These are phyloP conservation scores for Adansonia digitata DNA, from an alignment of 345 rosid genomes.

Conservation along the genomic window DNA sequence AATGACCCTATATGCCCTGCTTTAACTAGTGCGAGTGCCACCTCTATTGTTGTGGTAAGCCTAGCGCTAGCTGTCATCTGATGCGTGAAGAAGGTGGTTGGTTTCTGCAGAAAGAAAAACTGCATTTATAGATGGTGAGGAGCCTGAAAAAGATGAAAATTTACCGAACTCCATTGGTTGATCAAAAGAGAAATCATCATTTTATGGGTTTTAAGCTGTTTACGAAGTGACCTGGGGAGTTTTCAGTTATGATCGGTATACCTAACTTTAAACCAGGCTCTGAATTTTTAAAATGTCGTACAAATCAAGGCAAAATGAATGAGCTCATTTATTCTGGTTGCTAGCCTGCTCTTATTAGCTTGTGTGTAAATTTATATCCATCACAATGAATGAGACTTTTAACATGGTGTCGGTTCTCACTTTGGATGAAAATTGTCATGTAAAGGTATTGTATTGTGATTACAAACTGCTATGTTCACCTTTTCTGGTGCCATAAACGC, in stretches of 20 bases:
- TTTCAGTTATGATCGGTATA: neutral
- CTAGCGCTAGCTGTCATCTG: neutral
- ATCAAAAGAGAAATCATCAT: neutral
- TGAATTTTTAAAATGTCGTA: no score
- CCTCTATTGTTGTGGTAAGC: neutral
- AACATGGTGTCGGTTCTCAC: neutral
- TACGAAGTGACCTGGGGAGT: no score
- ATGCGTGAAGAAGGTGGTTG: neutral
- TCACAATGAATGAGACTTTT: neutral
- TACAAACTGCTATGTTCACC: neutral
- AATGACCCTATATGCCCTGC: neutral
- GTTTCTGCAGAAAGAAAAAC: neutral
- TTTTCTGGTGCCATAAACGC: neutral
- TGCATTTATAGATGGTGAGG: neutral
- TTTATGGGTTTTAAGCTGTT: neutral
- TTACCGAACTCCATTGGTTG: neutral
- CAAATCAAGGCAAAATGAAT: neutral
- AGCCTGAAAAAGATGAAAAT: neutral
- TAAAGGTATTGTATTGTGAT: neutral
- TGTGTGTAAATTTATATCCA: neutral
- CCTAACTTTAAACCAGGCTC: neutral
- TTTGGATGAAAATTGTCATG: neutral
- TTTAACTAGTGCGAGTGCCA: neutral
- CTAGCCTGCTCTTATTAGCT: neutral
- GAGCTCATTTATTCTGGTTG: neutral